A percentile compares a stretch with the other conserved stretches of the same genome.
Conservation (phyloP, 2,329 filamentous ascomycete species). For the Penicillium sp. region DNA sequence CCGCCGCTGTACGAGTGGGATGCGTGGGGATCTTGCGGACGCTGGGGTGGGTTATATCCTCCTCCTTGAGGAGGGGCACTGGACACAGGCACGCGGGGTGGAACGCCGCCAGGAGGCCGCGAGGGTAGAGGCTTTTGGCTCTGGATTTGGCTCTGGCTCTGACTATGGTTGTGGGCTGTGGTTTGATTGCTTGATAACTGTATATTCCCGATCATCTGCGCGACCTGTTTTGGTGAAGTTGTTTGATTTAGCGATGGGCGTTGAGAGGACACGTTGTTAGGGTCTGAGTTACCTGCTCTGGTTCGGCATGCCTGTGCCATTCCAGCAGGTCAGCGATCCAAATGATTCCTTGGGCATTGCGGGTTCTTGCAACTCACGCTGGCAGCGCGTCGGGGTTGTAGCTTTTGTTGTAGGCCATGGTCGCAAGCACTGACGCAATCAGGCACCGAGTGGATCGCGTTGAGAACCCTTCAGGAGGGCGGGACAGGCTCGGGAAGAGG, state of each 20-base stretch:
- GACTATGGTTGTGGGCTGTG: too few species aligned
- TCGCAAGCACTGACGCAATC: conserved; percentile 32
- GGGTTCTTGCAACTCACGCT: conserved; percentile 63
- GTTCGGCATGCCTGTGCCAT: conserved; percentile 69
- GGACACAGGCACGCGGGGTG: conserved; percentile 32
- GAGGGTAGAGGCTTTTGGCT: conserved; percentile 31
- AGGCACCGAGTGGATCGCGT: conserved; percentile 6
- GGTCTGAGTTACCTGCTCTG: conserved; percentile 61
- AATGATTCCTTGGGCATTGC: neutral
- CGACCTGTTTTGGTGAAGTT: conserved; percentile 38
- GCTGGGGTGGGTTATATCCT: conserved; percentile 23
- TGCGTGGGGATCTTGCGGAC: conserved; percentile 18
- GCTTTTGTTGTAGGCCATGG: conserved; percentile 91
- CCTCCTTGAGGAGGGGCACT: conserved; percentile 21
- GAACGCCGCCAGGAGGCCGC: conserved; percentile 31
- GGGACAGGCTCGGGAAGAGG: conserved; percentile 2
- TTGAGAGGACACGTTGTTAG: neutral
- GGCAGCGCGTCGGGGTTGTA: conserved; percentile 95
- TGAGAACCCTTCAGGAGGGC: conserved; percentile 1
- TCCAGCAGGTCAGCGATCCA: conserved; percentile 19
- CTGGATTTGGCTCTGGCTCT: conserved; percentile 13
- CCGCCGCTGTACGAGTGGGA: conserved; percentile 25
- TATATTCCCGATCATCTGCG: conserved; percentile 49
- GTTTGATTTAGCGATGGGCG: neutral
- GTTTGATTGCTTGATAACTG: conserved; percentile 29